Base-by-base conservation (phyloP, 1,284 basidiomycete genomes). In the Malassezia yamatoensis region DNA sequence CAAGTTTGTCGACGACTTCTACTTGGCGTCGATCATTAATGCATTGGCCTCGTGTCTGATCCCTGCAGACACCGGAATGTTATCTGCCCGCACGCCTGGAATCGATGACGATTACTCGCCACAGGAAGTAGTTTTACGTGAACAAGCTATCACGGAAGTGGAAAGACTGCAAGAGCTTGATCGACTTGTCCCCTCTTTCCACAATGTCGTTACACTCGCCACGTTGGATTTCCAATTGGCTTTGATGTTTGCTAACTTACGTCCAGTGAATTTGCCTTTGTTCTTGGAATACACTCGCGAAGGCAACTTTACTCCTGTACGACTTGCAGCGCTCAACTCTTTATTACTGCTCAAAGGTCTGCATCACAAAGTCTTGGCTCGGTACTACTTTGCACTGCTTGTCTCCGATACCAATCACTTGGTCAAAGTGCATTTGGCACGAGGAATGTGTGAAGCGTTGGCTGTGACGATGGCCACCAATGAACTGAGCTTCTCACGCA, bases 131-230 rank as follows among this genome's bases (percentile, higher is more conserved):
- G 58, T 54, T 16, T 44, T 74, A 49, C 61, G 72, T 4, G 38
- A 38, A 11, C 54, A 61, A 15, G 68, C 72, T 0, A 55, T 63
- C 11, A 52, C 59, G 41, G 70, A 74, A 52, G 83, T 96, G 38
- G 88, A 93, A 70, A 81, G 93, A 35, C 90, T 91, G 74, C 85
- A 90, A 59, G 89, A 85, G 62, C 88, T 96, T 82, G 94, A 99
- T 75, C 81, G 90, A 54, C 80, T 98, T 15, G 91, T 98, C 53
- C 89, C 94, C 3, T 94, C 91, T 4, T 85, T 84, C 58, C 90
- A 96, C 70, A 98, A 98, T 69, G 83, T 90, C 21, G 85, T 98
- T 38, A 91, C 91, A 0, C 81, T 90, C 51, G 89, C 93, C 32
- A 57, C 63, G 39, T 59, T 74, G 12, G 72, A 74, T 51, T 71